phyloP scores from a whole-genome alignment of 1,284 basidiomycete species.

The Porphyrellus sp. region DNA sequence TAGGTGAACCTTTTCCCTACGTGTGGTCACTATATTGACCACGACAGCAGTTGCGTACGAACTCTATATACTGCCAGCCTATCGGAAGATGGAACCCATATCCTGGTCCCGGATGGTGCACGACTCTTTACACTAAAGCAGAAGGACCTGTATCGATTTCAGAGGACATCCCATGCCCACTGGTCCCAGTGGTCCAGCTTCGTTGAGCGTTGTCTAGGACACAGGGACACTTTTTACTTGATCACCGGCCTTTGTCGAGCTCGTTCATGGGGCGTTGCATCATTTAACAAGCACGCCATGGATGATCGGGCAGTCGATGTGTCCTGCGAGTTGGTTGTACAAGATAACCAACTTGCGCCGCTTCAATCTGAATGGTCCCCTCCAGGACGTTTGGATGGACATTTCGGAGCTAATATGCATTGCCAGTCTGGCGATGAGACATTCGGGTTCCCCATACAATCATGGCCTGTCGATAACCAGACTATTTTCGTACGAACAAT shows the following conservation, averaged over 20 bases:
- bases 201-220: neutral
- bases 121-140: neutral
- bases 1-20: neutral
- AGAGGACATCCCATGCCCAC: neutral
- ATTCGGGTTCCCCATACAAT: too few relatives aligned
- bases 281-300: neutral
- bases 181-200: neutral
- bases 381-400: neutral
- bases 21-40: neutral
- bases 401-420: neutral
- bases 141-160: neutral
- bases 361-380: neutral
- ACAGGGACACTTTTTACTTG: neutral
- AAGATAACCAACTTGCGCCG: neutral
- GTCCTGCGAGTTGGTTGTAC: neutral
- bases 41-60: neutral
- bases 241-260: neutral
- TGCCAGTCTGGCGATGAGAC: too few relatives aligned
- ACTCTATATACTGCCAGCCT: neutral
- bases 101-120: neutral
- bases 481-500: neutral
- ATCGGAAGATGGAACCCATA: neutral
- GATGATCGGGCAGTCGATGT: neutral
- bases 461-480: neutral
- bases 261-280: neutral